Percentiles rank a stretch among this genome's conserved stretches.
These are phyloP conservation scores for Linnemannia hyalina DNA, from an alignment of 192 early-diverging fungal species.

Conservation along the genomic window DNA sequence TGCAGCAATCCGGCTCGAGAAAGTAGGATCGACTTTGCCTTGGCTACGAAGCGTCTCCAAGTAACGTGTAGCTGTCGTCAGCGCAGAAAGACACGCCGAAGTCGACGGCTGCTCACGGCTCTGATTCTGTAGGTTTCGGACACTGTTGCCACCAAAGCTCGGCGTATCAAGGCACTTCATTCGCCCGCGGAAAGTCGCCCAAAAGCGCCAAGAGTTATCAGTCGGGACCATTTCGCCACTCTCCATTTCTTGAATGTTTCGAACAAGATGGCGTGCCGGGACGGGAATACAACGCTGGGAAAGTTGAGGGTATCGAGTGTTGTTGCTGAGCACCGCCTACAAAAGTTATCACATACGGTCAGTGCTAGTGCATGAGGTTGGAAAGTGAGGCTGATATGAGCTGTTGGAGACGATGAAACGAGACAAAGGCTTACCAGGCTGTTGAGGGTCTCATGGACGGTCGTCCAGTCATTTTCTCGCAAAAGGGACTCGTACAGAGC, in stretches of 20 bases:
- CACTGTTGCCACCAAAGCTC: not conserved
- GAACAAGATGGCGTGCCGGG: not conserved
- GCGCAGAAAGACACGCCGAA: constrained; percentile 15
- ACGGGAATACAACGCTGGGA: constrained; percentile 2
- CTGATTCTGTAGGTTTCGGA: constrained; percentile 4
- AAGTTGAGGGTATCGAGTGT: not conserved
- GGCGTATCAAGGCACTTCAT: not conserved
- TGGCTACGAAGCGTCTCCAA: constrained; percentile 8
- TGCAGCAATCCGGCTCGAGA: not conserved
- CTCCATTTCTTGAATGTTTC: not conserved
- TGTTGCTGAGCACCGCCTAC: constrained; percentile 1
- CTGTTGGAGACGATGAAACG: not conserved
- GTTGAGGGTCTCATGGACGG: constrained; percentile 19
- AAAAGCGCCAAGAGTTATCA: constrained; percentile 9
- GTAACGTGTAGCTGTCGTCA: constrained; percentile 7
- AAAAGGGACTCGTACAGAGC: constrained; percentile 12
- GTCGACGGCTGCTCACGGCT: constrained; percentile 5
- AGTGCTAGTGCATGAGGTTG: not conserved
- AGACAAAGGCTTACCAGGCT: constrained; percentile 20
- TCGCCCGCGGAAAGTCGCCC: not conserved
- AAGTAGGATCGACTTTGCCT: not conserved
- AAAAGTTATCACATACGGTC: not conserved
- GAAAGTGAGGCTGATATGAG: not conserved
- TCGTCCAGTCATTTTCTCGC: constrained; percentile 12
- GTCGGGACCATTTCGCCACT: not conserved